Evolutionary conservation across 192 early-diverging fungal species (phyloP).

Genomic region (Radiomyces spectabilis): DNA sequence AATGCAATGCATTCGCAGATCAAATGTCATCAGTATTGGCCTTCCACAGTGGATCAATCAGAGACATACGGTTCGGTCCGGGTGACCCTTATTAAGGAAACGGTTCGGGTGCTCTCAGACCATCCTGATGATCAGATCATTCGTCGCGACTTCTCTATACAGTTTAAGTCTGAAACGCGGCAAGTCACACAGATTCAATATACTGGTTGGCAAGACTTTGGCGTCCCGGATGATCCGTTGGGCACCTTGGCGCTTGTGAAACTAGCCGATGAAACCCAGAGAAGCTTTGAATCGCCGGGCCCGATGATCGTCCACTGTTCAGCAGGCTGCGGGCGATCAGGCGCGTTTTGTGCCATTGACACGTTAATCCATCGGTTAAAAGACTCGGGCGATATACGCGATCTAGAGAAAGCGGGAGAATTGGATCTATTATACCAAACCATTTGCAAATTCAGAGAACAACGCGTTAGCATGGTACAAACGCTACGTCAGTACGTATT

Average conservation of each 20-base stretch:
- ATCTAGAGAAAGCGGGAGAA: slow-evolving; percentile 45
- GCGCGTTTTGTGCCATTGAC: slow-evolving; percentile 61
- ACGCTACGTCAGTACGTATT: slow-evolving; percentile 75
- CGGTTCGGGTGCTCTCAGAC: background rate
- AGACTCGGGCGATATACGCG: slow-evolving; percentile 13
- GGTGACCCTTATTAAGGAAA: slow-evolving; percentile 36
- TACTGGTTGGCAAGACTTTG: slow-evolving; percentile 80
- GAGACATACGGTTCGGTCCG: slow-evolving; percentile 39
- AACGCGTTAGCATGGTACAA: slow-evolving; percentile 80
- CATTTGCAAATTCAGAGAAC: slow-evolving; percentile 60
- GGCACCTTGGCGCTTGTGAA: slow-evolving; percentile 51
- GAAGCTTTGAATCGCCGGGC: slow-evolving; percentile 2
- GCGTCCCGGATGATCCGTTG: slow-evolving; percentile 55
- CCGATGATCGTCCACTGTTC: slow-evolving; percentile 70
- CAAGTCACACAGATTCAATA: slow-evolving; percentile 78
- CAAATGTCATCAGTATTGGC: slow-evolving; percentile 92
- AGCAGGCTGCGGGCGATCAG: slow-evolving; percentile 69
- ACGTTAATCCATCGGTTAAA: slow-evolving; percentile 28
- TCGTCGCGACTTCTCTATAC: slow-evolving; percentile 37
- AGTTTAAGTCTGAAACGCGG: slow-evolving; percentile 33
- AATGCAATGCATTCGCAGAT: slow-evolving; percentile 35
- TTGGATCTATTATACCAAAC: slow-evolving; percentile 62
- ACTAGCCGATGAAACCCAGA: slow-evolving; percentile 26
- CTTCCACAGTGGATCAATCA: slow-evolving; percentile 26
- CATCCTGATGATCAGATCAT: slow-evolving; percentile 44